These are phyloP conservation scores for Ceriops decandra DNA, from an alignment of 345 rosid genomes.

Conservation along the genomic window DNA sequence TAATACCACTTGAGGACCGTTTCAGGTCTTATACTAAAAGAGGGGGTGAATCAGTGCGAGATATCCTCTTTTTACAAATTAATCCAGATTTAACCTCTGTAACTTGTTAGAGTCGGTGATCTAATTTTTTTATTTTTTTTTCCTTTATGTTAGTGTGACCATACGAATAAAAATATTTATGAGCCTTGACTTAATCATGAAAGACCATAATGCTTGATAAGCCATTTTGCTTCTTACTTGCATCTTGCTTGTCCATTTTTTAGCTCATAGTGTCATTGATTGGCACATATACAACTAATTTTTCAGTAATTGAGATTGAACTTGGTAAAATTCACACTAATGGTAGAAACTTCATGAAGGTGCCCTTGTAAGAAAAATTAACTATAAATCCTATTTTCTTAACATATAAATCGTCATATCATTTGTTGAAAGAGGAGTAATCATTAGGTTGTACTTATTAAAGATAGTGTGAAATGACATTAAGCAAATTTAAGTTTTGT, in stretches of 20 bases:
- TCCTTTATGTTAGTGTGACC: too few relatives aligned
- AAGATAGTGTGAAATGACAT: constrained; percentile 12
- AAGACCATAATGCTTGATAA: background rate
- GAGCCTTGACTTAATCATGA: too few relatives aligned
- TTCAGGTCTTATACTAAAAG: too few relatives aligned
- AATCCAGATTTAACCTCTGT: too few relatives aligned
- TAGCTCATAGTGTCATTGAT: background rate
- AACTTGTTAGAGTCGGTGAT: too few relatives aligned
- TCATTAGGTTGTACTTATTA: background rate
- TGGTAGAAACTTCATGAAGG: constrained; percentile 1
- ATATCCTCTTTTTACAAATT: too few relatives aligned
- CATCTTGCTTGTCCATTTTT: constrained; percentile 5
- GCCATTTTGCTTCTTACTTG: constrained; percentile 4
- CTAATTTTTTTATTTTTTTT: too few relatives aligned
- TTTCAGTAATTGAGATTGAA: background rate
- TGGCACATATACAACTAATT: constrained; percentile 1
- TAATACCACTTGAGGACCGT: too few relatives aligned
- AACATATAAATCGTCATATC: background rate
- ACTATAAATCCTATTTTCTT: background rate
- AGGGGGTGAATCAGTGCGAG: too few relatives aligned
- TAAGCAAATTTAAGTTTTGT: background rate
- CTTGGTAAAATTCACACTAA: background rate
- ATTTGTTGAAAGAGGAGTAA: background rate
- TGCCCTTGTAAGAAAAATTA: constrained; percentile 1
- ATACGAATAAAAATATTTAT: too few relatives aligned